Percentiles rank a stretch among this genome's conserved stretches.
These are phyloP conservation scores for Colletotrichum acutatum DNA, from an alignment of 2,329 filamentous ascomycete genomes.

Conservation along the genomic window DNA sequence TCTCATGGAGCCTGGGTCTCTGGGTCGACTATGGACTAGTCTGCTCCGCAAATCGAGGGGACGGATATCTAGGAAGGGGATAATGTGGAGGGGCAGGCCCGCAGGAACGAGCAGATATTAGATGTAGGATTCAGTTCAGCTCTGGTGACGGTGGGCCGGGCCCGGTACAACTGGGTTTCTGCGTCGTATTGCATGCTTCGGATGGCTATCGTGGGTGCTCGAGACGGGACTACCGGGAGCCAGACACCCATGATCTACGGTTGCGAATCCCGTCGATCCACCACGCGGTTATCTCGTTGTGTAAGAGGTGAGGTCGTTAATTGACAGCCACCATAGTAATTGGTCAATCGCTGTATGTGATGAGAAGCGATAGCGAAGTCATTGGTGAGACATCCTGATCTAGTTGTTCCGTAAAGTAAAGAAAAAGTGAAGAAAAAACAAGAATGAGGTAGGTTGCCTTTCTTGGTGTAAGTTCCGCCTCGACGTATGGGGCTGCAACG, in stretches of 20 bases:
- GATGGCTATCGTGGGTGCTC: not conserved
- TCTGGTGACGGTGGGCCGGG: not conserved
- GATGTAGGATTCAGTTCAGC: not conserved
- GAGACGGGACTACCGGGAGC: not conserved
- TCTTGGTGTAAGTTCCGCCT: constrained; percentile 12
- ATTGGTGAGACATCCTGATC: not conserved
- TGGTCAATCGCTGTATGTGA: not conserved
- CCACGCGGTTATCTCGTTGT: not conserved
- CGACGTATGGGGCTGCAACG: constrained; percentile 19
- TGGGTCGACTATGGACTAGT: constrained; percentile 8
- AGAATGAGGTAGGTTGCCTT: not conserved
- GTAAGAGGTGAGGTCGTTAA: not conserved
- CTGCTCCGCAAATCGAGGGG: constrained; percentile 7
- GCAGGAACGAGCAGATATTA: not conserved
- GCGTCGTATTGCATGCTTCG: constrained; percentile 12
- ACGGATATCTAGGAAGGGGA: constrained; percentile 2
- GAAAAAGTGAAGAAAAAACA: not conserved
- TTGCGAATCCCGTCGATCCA: constrained; percentile 12
- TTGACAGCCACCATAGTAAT: not conserved
- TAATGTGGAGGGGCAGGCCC: not conserved
- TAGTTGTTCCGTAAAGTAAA: not conserved
- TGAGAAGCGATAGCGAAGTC: not conserved
- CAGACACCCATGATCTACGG: constrained; percentile 11
- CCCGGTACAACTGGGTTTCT: constrained; percentile 2
- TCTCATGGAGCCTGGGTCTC: constrained; percentile 10